phyloP scores from a whole-genome alignment of 2,329 filamentous ascomycete genomes.

The Penicillium rolfsii region DNA sequence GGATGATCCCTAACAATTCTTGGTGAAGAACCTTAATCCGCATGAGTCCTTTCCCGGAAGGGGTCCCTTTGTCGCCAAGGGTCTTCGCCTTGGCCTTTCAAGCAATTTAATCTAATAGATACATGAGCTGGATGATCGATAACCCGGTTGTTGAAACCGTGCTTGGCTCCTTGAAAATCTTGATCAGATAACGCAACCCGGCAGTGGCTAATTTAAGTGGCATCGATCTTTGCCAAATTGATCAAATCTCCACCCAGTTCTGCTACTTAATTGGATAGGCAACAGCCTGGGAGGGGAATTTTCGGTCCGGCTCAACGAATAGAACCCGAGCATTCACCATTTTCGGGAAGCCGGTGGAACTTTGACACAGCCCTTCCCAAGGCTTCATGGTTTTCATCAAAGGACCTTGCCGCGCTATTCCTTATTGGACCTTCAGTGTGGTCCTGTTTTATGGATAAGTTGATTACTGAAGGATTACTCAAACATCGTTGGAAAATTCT shows the following conservation, averaged over 20 bases:
- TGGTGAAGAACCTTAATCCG: background rate
- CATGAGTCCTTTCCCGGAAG: background rate
- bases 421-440: background rate
- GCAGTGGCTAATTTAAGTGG: background rate
- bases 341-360: conserved; percentile 16
- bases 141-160: background rate
- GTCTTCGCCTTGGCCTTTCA: background rate
- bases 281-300: background rate
- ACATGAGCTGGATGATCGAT: background rate
- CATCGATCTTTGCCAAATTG: conserved; percentile 10
- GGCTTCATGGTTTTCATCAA: background rate
- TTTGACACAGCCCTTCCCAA: background rate
- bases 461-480: background rate
- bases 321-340: background rate
- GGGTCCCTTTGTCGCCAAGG: background rate
- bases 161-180: conserved; percentile 8
- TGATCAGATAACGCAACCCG: conserved; percentile 18
- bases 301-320: conserved; percentile 4
- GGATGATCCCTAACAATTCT: background rate
- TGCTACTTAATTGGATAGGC: background rate
- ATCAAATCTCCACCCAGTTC: background rate
- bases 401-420: conserved; percentile 1
- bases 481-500: background rate
- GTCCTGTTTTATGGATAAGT: background rate
- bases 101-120: background rate